Conservation (phyloP, 768 basidiomycete genomes). For the Boletus rubroflammeus region DNA sequence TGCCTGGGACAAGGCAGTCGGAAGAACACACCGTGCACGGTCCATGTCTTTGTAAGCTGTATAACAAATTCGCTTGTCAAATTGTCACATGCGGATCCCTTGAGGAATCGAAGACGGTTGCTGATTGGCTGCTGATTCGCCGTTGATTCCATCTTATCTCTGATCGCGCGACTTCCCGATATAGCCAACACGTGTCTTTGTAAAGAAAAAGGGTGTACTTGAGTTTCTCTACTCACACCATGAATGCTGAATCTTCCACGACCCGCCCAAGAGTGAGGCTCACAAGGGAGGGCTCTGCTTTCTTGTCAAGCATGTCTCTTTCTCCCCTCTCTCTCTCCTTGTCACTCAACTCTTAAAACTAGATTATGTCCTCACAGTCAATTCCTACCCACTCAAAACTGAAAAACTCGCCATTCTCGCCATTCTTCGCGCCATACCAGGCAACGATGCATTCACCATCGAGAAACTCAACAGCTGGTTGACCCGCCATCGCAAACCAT, state of each 20-base stretch:
- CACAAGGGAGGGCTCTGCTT: constrained; percentile 1
- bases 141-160: constrained; percentile 18
- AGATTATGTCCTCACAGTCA: constrained; percentile 21
- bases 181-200: constrained; percentile 12
- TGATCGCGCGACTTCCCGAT: constrained; percentile 5
- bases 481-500: constrained; percentile 14
- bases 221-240: not conserved
- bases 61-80: not conserved
- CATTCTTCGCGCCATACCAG: constrained; percentile 17
- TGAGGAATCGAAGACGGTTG: not conserved
- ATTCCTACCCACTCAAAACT: constrained; percentile 3
- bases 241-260: not conserved
- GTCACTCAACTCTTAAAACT: not conserved
- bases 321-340: not conserved
- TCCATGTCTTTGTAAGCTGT: constrained; percentile 27
- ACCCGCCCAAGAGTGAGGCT: not conserved
- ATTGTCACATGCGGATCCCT: constrained; percentile 16
- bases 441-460: constrained; percentile 18
- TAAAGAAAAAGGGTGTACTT: not conserved
- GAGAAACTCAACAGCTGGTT: constrained; percentile 23
- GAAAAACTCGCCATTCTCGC: constrained; percentile 18
- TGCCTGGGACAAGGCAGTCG: constrained; percentile 48
- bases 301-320: constrained; percentile 5
- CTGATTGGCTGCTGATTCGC: constrained; percentile 5
- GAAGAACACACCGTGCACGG: constrained; percentile 19